Evolutionary conservation across 352 stramenopile genomes (phyloP).

Genomic region (Globisporangium nodosum): DNA sequence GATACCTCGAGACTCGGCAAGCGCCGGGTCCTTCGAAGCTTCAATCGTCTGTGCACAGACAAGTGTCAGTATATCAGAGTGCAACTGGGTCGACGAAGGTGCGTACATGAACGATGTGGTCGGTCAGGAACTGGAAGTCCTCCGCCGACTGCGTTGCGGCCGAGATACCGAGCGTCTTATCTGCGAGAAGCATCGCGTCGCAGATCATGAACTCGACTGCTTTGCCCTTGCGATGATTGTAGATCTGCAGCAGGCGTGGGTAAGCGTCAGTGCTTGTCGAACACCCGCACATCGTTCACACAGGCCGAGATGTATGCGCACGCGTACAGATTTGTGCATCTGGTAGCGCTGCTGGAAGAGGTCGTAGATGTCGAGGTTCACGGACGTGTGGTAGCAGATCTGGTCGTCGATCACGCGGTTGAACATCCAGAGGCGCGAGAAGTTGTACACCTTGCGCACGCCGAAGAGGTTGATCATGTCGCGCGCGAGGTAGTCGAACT

Average conservation of each 20-base stretch:
- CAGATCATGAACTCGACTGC: conserved; percentile 90
- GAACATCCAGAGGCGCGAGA: conserved; percentile 71
- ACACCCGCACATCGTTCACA: not conserved
- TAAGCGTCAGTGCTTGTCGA: not conserved
- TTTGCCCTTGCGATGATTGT: conserved; percentile 87
- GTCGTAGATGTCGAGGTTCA: conserved; percentile 86
- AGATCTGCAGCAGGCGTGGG: conserved; percentile 37
- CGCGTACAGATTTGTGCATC: conserved; percentile 48
- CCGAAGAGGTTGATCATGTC: conserved; percentile 87
- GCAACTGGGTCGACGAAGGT: not conserved
- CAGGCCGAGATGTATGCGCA: not conserved
- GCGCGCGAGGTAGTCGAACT: conserved; percentile 88
- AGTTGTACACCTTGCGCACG: conserved; percentile 73
- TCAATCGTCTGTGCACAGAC: conserved; percentile 55
- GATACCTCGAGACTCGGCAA: conserved; percentile 49
- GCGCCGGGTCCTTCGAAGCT: conserved; percentile 45
- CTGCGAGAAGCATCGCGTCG: conserved; percentile 78
- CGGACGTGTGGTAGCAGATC: conserved; percentile 88
- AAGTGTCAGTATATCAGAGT: not conserved
- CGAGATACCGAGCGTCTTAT: conserved; percentile 70
- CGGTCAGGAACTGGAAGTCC: conserved; percentile 73
- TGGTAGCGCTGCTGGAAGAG: conserved; percentile 87
- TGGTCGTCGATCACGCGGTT: conserved; percentile 82
- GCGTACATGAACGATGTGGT: conserved; percentile 67
- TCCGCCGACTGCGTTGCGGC: conserved; percentile 49